Percentiles rank a stretch among this genome's conserved stretches.
These are phyloP conservation scores for Barnettozyma salicaria DNA, from an alignment of 805 yeast species.

Conservation along the genomic window DNA sequence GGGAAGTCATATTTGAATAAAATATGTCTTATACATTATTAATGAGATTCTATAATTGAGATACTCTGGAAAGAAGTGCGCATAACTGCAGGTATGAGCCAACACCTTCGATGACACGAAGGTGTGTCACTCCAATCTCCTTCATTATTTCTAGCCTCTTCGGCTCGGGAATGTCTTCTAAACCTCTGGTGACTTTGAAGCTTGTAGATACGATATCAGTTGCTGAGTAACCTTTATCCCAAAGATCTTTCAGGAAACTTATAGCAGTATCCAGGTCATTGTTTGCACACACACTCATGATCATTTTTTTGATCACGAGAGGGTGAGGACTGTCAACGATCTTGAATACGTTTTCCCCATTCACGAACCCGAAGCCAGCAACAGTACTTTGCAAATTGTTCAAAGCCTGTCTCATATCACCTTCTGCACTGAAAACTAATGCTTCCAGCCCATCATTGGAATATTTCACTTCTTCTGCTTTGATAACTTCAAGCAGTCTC, in stretches of 20 bases:
- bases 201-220: slow-evolving; percentile 88
- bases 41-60: slow-evolving; percentile 6
- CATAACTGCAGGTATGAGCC: slow-evolving; percentile 80
- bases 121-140: slow-evolving; percentile 85
- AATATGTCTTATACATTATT: too few species aligned
- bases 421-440: slow-evolving; percentile 90
- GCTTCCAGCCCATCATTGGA: slow-evolving; percentile 92
- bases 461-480: slow-evolving; percentile 65
- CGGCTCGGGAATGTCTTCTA: slow-evolving; percentile 63
- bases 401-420: slow-evolving; percentile 98
- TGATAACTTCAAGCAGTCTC: slow-evolving; percentile 64
- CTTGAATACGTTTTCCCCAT: slow-evolving; percentile 86
- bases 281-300: slow-evolving; percentile 39
- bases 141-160: slow-evolving; percentile 69
- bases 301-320: slow-evolving; percentile 65
- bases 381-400: slow-evolving; percentile 91
- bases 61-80: slow-evolving; percentile 64
- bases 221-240: slow-evolving; percentile 90
- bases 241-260: slow-evolving; percentile 56
- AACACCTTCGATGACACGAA: slow-evolving; percentile 92
- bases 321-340: slow-evolving; percentile 98
- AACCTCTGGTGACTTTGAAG: slow-evolving; percentile 77
- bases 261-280: slow-evolving; percentile 60
- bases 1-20: too few species aligned
- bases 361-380: slow-evolving; percentile 90